These are phyloP conservation scores for Acanthamoeba triangularis DNA, from an alignment of 208 protist genomes.

Conservation along the genomic window DNA sequence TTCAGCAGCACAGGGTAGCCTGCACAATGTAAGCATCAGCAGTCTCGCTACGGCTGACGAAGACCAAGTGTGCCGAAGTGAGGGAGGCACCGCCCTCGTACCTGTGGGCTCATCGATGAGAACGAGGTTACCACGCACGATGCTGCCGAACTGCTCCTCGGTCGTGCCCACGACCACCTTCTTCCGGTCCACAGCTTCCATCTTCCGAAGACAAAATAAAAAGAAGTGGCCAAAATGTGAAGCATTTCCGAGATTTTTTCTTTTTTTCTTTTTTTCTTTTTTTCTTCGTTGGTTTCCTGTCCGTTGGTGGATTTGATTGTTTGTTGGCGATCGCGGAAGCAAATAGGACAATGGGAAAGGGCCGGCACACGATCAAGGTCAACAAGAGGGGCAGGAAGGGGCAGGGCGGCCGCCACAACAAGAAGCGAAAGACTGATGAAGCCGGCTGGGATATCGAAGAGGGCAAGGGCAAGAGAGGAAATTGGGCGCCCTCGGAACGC, in stretches of 20 bases:
- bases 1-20: conserved; percentile 16
- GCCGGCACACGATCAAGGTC: not conserved
- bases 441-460: not conserved
- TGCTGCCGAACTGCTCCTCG: not conserved
- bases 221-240: too few species aligned
- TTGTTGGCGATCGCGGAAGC: not conserved
- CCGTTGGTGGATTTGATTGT: not conserved
- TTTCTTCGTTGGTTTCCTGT: not conserved
- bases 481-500: not conserved
- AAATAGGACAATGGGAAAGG: not conserved
- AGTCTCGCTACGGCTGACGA: not conserved
- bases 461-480: not conserved
- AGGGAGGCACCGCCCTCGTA: not conserved
- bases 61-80: not conserved
- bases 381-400: not conserved
- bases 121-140: not conserved
- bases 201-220: not conserved
- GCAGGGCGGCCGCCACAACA: not conserved
- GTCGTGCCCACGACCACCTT: conserved; percentile 7
- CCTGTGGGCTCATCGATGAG: not conserved
- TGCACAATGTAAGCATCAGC: not conserved
- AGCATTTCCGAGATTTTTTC: not conserved
- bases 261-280: not conserved
- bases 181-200: not conserved
- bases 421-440: conserved; percentile 31